A percentile compares a stretch with the other conserved stretches of the same genome.
Conservation (phyloP, 176 grass and related monocot genomes). For the Juncus inflexus region DNA sequence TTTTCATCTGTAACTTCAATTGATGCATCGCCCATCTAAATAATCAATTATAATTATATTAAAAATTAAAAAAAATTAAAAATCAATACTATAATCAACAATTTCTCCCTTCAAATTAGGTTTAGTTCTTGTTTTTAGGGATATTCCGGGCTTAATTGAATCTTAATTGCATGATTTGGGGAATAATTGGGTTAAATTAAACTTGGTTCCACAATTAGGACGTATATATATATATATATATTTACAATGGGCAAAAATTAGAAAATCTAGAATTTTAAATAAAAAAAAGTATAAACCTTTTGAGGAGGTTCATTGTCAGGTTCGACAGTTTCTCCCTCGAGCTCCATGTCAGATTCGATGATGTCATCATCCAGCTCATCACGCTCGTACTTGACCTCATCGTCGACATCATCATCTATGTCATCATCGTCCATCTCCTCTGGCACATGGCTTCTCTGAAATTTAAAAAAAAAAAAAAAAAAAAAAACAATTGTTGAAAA, state of each 20-base stretch:
- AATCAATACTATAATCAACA: background rate
- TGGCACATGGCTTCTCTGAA: constrained; percentile 4
- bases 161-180: background rate
- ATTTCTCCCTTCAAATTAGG: background rate
- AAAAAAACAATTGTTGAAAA: background rate
- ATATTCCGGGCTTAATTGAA: background rate
- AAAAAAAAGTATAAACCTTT: constrained; percentile 41
- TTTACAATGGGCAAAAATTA: background rate
- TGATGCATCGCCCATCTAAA: constrained; percentile 78
- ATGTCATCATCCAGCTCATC: constrained; percentile 92
- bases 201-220: background rate
- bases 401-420: constrained; percentile 34
- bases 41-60: background rate
- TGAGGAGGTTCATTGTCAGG: constrained; percentile 81
- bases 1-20: constrained; percentile 85
- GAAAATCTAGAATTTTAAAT: constrained; percentile 1
- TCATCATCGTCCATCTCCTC: constrained; percentile 62
- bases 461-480: background rate
- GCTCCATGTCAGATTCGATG: constrained; percentile 85
- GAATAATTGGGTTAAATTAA: background rate
- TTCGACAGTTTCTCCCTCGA: constrained; percentile 71
- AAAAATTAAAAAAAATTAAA: constrained; percentile 2
- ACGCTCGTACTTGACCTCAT: constrained; percentile 52
- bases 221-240: background rate
- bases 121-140: background rate